Base-by-base conservation (phyloP, 2,329 filamentous ascomycete species). In the Neodidymelliopsis sp. region DNA sequence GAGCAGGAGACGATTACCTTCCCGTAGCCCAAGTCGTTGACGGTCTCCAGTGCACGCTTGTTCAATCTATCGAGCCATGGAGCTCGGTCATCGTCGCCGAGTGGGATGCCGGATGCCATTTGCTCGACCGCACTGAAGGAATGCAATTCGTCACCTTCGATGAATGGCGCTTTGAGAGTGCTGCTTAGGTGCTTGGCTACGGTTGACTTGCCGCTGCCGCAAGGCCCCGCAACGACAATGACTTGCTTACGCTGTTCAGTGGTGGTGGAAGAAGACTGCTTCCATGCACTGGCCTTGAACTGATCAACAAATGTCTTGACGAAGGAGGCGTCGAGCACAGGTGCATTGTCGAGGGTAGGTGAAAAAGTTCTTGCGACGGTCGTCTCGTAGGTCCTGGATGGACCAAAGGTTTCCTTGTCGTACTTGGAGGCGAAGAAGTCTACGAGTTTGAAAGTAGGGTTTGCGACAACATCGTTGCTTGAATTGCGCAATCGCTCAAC, bases 381-480 rank as follows among this genome's bases (percentile, higher is more conserved):
- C 4, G 60, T 65, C 3, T 59, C 50, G 23, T 62, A 65, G 4
- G 54, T 62, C 15, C 54, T 36, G 2, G 41, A 33, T 23, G 59
- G 46, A 4, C 38, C 36, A 30, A 58, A 60, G 2, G 12, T 30
- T n/a, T 59, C 56, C 2, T 45, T 49, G 36, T 79, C 77, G 53
- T 83, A 84, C 58, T 83, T 83, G 2, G 69, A 68, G 4, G 73
- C 65, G 49, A 82, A 83, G 68, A 81, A 84, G 30, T 81, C 79
- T 1, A 82, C 50, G 1, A 83, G 69, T 62, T 82, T 83, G 54
- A 81, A 73, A 0, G 78, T 74, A 9, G 81, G 80, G 54, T 84
- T 84, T 12, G 55, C 64, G 4, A 70, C 52, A 0, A 79, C 77
- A 59, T 84, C 79, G 2, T 71, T 73, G 38, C 82, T 75, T 2